A percentile compares a stretch with the other conserved stretches of the same genome.
These are phyloP conservation scores for Fusarium ramigenum DNA, from an alignment of 2,329 filamentous ascomycete species.

Conservation along the genomic window DNA sequence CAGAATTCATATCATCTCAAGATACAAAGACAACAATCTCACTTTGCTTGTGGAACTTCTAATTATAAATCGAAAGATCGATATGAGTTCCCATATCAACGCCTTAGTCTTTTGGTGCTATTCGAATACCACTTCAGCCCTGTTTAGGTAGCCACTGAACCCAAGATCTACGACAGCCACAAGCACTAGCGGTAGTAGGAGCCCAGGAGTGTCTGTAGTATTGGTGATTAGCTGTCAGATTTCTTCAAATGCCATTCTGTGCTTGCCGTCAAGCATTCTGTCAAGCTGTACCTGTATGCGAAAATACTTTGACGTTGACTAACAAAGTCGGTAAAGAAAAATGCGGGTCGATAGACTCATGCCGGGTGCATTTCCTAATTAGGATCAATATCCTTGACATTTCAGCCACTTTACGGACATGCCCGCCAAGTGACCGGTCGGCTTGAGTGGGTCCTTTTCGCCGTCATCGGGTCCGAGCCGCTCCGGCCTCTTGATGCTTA, in stretches of 20 bases:
- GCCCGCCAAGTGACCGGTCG: constrained; percentile 15
- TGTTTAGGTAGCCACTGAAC: not conserved
- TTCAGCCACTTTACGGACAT: constrained; percentile 30
- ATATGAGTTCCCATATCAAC: not conserved
- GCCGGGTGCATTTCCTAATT: constrained; percentile 22
- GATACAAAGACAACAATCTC: not conserved
- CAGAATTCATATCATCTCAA: not conserved
- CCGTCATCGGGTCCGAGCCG: constrained; percentile 33
- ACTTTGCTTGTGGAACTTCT: not conserved
- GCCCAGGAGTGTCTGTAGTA: not conserved
- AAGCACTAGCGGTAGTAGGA: not conserved
- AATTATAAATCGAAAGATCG: not conserved
- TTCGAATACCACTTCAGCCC: not conserved
- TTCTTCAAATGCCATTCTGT: not conserved
- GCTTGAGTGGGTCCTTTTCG: constrained; percentile 19
- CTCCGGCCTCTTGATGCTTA: constrained; percentile 10
- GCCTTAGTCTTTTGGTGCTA: not conserved
- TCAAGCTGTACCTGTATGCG: not conserved
- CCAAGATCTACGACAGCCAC: not conserved
- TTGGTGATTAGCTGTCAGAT: not conserved
- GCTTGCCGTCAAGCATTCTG: not conserved
- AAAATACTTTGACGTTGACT: constrained; percentile 11
- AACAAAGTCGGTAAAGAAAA: constrained; percentile 12
- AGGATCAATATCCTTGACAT: not conserved
- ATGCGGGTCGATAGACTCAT: not conserved